These are phyloP conservation scores for Paecilomyces sp. DNA, from an alignment of 2,329 filamentous ascomycete species.

Conservation along the genomic window DNA sequence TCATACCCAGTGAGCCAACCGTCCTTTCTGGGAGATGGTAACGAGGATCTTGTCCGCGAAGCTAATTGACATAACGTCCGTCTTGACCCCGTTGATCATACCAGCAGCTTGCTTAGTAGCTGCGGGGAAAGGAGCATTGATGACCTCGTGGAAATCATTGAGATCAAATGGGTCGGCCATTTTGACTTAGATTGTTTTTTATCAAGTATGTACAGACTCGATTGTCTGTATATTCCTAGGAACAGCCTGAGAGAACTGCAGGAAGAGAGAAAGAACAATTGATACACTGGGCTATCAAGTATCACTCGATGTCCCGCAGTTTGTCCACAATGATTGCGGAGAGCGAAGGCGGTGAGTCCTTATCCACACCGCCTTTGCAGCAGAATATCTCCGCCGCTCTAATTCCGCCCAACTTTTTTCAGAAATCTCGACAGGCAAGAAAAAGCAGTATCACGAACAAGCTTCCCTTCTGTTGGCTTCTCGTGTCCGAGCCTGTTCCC, in stretches of 20 bases:
- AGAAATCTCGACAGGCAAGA: conserved; percentile 4
- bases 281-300: no score
- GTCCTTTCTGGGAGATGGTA: conserved; percentile 78
- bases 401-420: conserved; percentile 11
- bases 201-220: neutral
- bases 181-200: neutral
- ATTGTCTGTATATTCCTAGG: neutral
- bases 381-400: conserved; percentile 17
- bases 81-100: conserved; percentile 59
- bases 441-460: neutral
- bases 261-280: neutral
- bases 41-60: conserved; percentile 90
- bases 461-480: conserved; percentile 2
- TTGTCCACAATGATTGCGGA: conserved; percentile 4
- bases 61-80: conserved; percentile 63
- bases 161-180: conserved; percentile 21
- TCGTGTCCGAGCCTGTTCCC: conserved; percentile 2
- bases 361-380: conserved; percentile 8
- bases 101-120: conserved; percentile 54
- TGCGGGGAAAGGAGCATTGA: conserved; percentile 59
- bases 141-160: conserved; percentile 32
- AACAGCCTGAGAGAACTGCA: neutral
- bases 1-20: conserved; percentile 83
- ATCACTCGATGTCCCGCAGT: neutral
- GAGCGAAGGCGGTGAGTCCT: conserved; percentile 14